phyloP scores from a whole-genome alignment of 345 rosid species.

The Arabis hirsuta region DNA sequence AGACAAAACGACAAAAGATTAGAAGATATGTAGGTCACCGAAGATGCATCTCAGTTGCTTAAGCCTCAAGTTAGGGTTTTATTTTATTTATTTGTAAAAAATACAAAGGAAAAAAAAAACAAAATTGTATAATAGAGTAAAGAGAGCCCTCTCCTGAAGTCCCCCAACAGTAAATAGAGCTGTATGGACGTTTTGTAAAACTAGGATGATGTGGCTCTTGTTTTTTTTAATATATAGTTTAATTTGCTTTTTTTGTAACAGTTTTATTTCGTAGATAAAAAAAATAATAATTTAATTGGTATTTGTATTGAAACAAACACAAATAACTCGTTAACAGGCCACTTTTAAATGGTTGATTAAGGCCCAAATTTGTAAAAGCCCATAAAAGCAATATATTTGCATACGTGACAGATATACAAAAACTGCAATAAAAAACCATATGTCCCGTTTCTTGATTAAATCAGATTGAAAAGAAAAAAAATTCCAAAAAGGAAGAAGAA shows the following conservation, averaged over 20 bases:
- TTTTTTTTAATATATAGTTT: background rate
- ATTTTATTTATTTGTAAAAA: conserved; percentile 9
- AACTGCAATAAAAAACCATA: no score
- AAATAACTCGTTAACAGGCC: no score
- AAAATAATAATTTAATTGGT: no score
- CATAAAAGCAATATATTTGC: no score
- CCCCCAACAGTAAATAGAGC: conserved; percentile 45
- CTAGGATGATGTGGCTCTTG: conserved; percentile 61
- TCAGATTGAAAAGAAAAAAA: background rate
- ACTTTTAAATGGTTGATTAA: no score
- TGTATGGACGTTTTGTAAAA: conserved; percentile 57
- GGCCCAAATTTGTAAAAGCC: no score
- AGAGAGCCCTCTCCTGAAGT: conserved; percentile 61
- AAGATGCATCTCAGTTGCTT: conserved; percentile 63
- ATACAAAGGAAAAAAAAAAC: background rate
- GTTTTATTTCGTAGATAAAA: no score
- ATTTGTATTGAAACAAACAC: no score
- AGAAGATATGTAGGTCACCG: conserved; percentile 59
- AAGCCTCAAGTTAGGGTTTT: conserved; percentile 27
- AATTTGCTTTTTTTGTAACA: no score
- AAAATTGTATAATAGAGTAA: conserved; percentile 13
- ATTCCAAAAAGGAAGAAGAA: background rate
- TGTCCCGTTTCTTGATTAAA: no score
- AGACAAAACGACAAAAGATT: conserved; percentile 66
- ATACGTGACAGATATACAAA: no score